phyloP scores from a whole-genome alignment of 352 stramenopile genomes.

The Pythium periplocum region DNA sequence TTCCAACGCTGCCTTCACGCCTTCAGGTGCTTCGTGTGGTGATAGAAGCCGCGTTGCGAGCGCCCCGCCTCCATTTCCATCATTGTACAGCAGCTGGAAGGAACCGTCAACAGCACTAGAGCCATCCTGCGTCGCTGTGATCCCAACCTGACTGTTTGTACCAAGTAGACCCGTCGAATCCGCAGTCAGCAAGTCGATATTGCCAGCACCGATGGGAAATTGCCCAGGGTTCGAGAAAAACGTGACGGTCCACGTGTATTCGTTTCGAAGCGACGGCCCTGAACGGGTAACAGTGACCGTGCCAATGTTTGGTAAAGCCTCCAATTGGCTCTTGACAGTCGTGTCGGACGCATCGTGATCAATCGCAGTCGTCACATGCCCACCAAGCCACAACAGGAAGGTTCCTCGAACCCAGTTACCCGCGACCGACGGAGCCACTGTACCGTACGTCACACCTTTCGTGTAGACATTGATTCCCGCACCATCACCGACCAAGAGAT shows the following conservation, averaged over 20 bases:
- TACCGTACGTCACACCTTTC: conserved; percentile 34
- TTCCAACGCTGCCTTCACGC: conserved; percentile 43
- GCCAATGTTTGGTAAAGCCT: conserved; percentile 92
- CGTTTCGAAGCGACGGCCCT: conserved; percentile 79
- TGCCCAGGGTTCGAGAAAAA: conserved; percentile 91
- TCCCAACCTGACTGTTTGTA: conserved; percentile 28
- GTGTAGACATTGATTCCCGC: conserved; percentile 77
- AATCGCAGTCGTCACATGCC: conserved; percentile 86
- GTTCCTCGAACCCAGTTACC: conserved; percentile 87
- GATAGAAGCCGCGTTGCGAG: conserved; percentile 29
- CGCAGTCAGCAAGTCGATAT: conserved; percentile 32
- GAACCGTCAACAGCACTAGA: conserved; percentile 57
- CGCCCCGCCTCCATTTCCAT: conserved; percentile 17
- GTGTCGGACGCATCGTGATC: conserved; percentile 91
- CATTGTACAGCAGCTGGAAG: conserved; percentile 48
- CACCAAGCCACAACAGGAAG: conserved; percentile 88
- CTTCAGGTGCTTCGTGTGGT: conserved; percentile 39
- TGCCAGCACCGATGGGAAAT: conserved; percentile 81
- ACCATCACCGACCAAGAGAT: conserved; percentile 84
- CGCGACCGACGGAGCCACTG: conserved; percentile 43
- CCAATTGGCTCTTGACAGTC: conserved; percentile 86
- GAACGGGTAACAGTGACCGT: conserved; percentile 82
- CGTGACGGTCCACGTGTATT: conserved; percentile 93
- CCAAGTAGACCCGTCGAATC: conserved; percentile 44
- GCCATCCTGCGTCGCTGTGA: conserved; percentile 33